phyloP scores from a whole-genome alignment of 2,329 filamentous ascomycete species.

The Stemphylium beticola region DNA sequence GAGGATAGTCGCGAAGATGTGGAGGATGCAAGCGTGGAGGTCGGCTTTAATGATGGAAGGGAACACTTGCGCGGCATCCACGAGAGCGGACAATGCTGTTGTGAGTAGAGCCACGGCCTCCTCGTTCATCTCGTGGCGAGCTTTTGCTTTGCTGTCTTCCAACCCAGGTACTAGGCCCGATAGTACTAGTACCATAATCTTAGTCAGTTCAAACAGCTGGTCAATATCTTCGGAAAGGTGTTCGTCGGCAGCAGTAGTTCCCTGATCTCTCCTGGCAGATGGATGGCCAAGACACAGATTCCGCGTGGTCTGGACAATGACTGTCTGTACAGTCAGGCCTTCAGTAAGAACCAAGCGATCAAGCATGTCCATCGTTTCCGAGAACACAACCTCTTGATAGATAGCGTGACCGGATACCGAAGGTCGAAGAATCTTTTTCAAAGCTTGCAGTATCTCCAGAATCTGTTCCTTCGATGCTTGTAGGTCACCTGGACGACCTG shows the following conservation, averaged over 20 bases:
- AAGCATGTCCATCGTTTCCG: conserved; percentile 94
- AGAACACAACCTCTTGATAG: conserved; percentile 93
- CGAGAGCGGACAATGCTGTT: conserved; percentile 82
- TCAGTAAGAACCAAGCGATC: conserved; percentile 93
- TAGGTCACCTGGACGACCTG: conserved; percentile 75
- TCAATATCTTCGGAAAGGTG: conserved; percentile 96
- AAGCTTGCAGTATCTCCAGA: conserved; percentile 83
- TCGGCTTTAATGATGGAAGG: conserved; percentile 96
- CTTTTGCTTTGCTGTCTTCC: conserved; percentile 60
- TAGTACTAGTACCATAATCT: conserved; percentile 93
- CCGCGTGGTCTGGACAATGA: conserved; percentile 92
- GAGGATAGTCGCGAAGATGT: conserved; percentile 94
- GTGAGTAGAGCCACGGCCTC: conserved; percentile 83
- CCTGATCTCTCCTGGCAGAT: conserved; percentile 74
- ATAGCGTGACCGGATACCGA: conserved; percentile 96
- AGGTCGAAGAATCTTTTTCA: conserved; percentile 94
- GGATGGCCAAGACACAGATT: conserved; percentile 91
- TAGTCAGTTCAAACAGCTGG: conserved; percentile 93
- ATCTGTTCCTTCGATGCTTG: conserved; percentile 78
- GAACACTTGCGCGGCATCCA: conserved; percentile 94
- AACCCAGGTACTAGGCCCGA: conserved; percentile 86
- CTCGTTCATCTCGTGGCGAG: conserved; percentile 80
- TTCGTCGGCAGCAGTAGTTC: conserved; percentile 60
- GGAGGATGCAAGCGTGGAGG: conserved; percentile 92
- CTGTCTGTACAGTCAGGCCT: conserved; percentile 82